Conservation (phyloP, 139 green algal genomes). For the Desmodesmus armatus region DNA sequence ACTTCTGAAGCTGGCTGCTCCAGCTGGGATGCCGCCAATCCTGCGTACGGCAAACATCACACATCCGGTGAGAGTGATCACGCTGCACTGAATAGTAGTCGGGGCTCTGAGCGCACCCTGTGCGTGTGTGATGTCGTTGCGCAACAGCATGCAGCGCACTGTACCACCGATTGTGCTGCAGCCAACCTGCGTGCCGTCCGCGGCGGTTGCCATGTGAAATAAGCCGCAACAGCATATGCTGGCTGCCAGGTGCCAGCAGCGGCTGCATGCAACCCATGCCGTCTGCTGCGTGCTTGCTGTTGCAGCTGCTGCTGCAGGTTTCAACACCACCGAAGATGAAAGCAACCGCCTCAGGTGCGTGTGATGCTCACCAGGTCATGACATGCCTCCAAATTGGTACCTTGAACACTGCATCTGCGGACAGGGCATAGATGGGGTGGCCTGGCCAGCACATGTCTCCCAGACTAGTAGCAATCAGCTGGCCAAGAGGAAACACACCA, state of each 20-base stretch:
- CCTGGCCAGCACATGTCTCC: slow-evolving; percentile 1
- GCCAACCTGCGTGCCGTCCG: neutral
- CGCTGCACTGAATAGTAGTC: no score
- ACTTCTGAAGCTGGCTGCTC: slow-evolving; percentile 1
- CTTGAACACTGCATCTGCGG: slow-evolving; percentile 22
- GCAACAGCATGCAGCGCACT: neutral
- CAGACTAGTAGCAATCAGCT: slow-evolving; percentile 18
- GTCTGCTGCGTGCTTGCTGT: neutral
- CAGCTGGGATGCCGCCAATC: slow-evolving; percentile 25
- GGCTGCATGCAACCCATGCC: neutral
- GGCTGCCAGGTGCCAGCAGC: neutral
- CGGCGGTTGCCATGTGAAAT: neutral
- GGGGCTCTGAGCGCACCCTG: no score
- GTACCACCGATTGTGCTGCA: neutral
- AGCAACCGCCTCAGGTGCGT: neutral
- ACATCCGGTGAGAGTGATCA: no score
- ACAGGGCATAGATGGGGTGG: slow-evolving; percentile 34
- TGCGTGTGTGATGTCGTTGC: no score
- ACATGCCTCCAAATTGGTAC: slow-evolving; percentile 34
- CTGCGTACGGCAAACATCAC: neutral
- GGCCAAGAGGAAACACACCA: slow-evolving; percentile 25
- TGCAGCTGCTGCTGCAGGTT: neutral
- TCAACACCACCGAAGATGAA: neutral
- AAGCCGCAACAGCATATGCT: neutral
- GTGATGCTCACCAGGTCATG: slow-evolving; percentile 33